Percentiles rank a stretch among this genome's conserved stretches.
phyloP scores from a whole-genome alignment of 73 alveolate genomes.

The Paramecium bursaria region DNA sequence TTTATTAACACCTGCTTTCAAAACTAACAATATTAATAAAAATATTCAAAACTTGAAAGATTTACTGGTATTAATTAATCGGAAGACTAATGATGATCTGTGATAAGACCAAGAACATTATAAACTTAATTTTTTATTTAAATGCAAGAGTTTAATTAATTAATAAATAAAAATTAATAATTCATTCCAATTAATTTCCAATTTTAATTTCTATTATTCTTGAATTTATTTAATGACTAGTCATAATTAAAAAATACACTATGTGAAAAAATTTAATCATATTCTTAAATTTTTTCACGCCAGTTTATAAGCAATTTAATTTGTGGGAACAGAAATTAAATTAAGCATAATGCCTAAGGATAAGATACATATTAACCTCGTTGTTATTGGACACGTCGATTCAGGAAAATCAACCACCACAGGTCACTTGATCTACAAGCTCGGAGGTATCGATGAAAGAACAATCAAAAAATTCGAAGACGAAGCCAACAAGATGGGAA shows the following conservation, averaged over 20 bases:
- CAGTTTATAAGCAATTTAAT: not conserved
- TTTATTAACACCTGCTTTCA: no score
- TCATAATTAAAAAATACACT: no score
- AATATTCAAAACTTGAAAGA: no score
- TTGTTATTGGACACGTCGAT: constrained; percentile 96
- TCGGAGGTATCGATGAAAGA: constrained; percentile 96
- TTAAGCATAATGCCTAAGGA: constrained; percentile 76
- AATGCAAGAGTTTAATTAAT: not conserved
- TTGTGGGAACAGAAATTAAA: constrained; percentile 27
- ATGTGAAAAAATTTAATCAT: no score
- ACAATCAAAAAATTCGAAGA: constrained; percentile 95
- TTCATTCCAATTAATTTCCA: not conserved
- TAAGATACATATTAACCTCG: constrained; percentile 92
- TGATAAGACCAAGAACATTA: no score
- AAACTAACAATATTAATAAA: no score
- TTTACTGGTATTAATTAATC: no score
- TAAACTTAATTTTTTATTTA: no score
- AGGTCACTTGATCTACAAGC: constrained; percentile 94
- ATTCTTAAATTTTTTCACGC: not conserved
- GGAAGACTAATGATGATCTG: no score
- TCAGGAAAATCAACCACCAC: constrained; percentile 97
- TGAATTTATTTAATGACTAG: not conserved
- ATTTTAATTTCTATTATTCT: constrained; percentile 26
- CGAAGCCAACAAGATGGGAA: constrained; percentile 95
- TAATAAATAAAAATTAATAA: not conserved